Base-by-base conservation (phyloP, 768 basidiomycete genomes). In the Mycena filopes region DNA sequence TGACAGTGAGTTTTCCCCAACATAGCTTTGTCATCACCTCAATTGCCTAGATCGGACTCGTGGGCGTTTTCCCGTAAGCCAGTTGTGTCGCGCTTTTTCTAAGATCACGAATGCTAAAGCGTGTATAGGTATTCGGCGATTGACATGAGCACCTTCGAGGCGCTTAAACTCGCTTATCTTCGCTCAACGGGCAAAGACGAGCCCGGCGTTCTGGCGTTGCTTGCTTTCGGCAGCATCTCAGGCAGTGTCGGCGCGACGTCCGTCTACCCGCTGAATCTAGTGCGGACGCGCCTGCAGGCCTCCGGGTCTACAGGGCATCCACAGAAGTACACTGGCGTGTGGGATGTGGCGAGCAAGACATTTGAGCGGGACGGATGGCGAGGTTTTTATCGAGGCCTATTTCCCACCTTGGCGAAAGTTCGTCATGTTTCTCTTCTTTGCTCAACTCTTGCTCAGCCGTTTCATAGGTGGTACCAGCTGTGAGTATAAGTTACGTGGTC, bases 101-200 rank as follows among this genome's bases (percentile, higher is more conserved):
- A 49, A n/a, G n/a, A n/a, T n/a, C n/a, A n/a, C n/a, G 36, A 23
- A 49, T 18, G 20, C 51, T 53, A 36, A 66, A 61, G 60, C 45
- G 42, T 21, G 28, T 63, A 59, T 74, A 92, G 91, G 62, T 94
- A 93, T 75, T 91, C 94, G 16, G 97, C 97, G 6, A 99, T 99
- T 67, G 97, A 99, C 77, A 97, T 95, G 94, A 93, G 91, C 71
- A 96, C 96, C 4, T 99, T 98, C 64, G 97, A 98, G 80, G 94
- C 95, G 2, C 87, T 99, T 60, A 99, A 99, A 76, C 81, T 96
- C 46, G 89, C 92, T 2, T 99, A 99, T 76, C 80, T 92, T 41
- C 87, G 89, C 55, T 97, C 96, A 33, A 93, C 93, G 7, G 91
- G 90, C 36, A 87, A 90, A 71, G 91, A 95, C 28, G 96, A 99